Percentiles rank a stretch among this genome's conserved stretches.
These are phyloP conservation scores for Candida pseudocylindracea DNA, from an alignment of 1,139 yeast genomes.

Conservation along the genomic window DNA sequence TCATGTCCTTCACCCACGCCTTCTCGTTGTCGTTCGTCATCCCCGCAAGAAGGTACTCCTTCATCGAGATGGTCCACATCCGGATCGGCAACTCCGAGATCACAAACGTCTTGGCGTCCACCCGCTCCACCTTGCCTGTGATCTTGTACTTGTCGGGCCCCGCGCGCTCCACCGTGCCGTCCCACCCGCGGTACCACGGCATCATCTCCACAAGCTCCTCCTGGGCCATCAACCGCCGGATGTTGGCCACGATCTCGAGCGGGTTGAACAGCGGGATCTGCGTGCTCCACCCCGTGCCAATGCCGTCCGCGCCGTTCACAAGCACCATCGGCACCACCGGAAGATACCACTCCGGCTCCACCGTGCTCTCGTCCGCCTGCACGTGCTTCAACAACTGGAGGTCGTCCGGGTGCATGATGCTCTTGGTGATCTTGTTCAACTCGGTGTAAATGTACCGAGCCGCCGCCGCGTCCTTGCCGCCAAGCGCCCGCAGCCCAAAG, in stretches of 20 bases:
- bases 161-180: slow-evolving; percentile 49
- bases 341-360: slow-evolving; percentile 90
- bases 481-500: slow-evolving; percentile 90
- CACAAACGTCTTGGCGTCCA: slow-evolving; percentile 62
- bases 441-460: slow-evolving; percentile 93
- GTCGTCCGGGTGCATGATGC: slow-evolving; percentile 61
- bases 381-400: slow-evolving; percentile 58
- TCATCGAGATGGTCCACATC: slow-evolving; percentile 82
- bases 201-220: slow-evolving; percentile 51
- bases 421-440: slow-evolving; percentile 51
- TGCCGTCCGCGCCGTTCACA: slow-evolving; percentile 95
- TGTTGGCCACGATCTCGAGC: slow-evolving; percentile 50
- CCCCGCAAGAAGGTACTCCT: slow-evolving; percentile 61
- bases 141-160: slow-evolving; percentile 50
- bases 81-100: slow-evolving; percentile 87
- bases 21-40: slow-evolving; percentile 47
- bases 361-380: slow-evolving; percentile 85
- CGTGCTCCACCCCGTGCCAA: slow-evolving; percentile 99
- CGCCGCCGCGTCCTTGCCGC: slow-evolving; percentile 98
- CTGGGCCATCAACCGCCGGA: slow-evolving; percentile 50
- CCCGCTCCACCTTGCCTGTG: slow-evolving; percentile 60
- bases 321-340: slow-evolving; percentile 86
- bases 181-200: slow-evolving; percentile 98
- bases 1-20: slow-evolving; percentile 89
- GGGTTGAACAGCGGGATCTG: slow-evolving; percentile 86